These are phyloP conservation scores for Mollisia scopiformis DNA, from an alignment of 2,329 filamentous ascomycete genomes.

Conservation along the genomic window DNA sequence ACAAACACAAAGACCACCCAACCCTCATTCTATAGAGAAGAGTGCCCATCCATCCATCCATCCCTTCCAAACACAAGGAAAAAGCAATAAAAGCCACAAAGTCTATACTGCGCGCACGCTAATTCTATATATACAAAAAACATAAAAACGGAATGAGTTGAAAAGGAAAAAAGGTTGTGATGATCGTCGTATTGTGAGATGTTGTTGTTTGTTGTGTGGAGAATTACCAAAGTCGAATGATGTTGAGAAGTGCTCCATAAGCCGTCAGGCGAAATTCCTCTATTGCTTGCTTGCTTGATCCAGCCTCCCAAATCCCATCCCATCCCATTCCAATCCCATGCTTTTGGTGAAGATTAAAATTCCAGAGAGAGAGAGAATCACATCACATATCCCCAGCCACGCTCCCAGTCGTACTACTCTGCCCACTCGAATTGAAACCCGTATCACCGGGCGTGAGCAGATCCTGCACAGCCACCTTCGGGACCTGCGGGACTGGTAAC, in stretches of 20 bases:
- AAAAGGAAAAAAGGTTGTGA: not conserved
- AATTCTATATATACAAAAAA: slow-evolving; percentile 27
- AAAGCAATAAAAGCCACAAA: slow-evolving; percentile 14
- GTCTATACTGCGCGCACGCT: slow-evolving; percentile 30
- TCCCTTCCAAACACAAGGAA: slow-evolving; percentile 1
- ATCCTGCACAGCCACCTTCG: slow-evolving; percentile 86
- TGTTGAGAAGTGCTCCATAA: slow-evolving; percentile 1
- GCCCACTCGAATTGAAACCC: slow-evolving; percentile 70
- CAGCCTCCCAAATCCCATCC: slow-evolving; percentile 25
- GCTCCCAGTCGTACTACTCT: slow-evolving; percentile 78
- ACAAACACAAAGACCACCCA: no score
- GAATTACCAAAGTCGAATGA: not conserved
- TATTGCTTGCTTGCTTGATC: not conserved
- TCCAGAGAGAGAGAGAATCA: no score
- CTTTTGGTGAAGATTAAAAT: not conserved
- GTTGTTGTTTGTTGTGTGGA: not conserved
- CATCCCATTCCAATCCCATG: slow-evolving; percentile 61
- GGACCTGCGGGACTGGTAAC: slow-evolving; percentile 87
- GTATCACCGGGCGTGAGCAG: slow-evolving; percentile 66
- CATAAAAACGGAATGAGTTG: not conserved
- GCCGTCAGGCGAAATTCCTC: slow-evolving; percentile 19
- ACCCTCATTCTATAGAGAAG: no score
- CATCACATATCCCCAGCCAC: slow-evolving; percentile 60
- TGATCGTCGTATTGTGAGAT: not conserved
- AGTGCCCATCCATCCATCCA: not conserved